These are phyloP conservation scores for Aspergillus diversus DNA, from an alignment of 495 filamentous ascomycete genomes.

Conservation along the genomic window DNA sequence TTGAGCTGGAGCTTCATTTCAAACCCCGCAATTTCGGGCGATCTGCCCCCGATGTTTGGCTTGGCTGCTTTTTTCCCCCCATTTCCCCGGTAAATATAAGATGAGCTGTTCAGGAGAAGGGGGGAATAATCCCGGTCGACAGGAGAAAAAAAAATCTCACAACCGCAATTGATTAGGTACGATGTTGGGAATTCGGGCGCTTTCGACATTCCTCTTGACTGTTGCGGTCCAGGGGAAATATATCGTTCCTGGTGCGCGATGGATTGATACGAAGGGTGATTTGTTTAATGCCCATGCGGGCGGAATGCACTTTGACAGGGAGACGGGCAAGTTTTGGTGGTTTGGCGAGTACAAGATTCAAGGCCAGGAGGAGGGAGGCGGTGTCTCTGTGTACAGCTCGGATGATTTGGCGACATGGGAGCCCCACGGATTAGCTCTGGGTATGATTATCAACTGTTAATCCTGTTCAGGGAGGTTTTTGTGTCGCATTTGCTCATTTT, in stretches of 20 bases:
- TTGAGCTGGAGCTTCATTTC: slow-evolving; percentile 12
- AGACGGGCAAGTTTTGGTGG: slow-evolving; percentile 32
- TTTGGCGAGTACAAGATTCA: slow-evolving; percentile 35
- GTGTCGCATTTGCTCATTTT: not conserved
- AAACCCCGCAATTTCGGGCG: slow-evolving; percentile 14
- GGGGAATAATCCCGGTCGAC: not conserved
- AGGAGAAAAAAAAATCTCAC: too few relatives aligned
- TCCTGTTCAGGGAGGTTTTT: not conserved
- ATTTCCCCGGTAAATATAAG: slow-evolving; percentile 4
- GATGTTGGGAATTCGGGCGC: not conserved
- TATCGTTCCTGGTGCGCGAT: slow-evolving; percentile 32
- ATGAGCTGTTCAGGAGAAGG: not conserved
- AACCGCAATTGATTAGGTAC: not conserved
- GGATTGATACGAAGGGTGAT: slow-evolving; percentile 30
- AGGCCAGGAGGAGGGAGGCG: slow-evolving; percentile 30
- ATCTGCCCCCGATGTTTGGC: slow-evolving; percentile 9
- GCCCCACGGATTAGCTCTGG: slow-evolving; percentile 26
- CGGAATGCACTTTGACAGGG: slow-evolving; percentile 27
- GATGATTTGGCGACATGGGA: slow-evolving; percentile 31
- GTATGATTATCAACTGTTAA: slow-evolving; percentile 11
- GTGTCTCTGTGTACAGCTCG: slow-evolving; percentile 33
- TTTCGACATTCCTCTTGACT: slow-evolving; percentile 9
- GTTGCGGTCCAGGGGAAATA: slow-evolving; percentile 23
- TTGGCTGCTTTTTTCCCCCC: not conserved
- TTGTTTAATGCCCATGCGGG: slow-evolving; percentile 31